Percentiles rank a stretch among this genome's conserved stretches.
Evolutionary conservation across 2,329 filamentous ascomycete species (phyloP).

Genomic region (Arachnopeziza araneosa): DNA sequence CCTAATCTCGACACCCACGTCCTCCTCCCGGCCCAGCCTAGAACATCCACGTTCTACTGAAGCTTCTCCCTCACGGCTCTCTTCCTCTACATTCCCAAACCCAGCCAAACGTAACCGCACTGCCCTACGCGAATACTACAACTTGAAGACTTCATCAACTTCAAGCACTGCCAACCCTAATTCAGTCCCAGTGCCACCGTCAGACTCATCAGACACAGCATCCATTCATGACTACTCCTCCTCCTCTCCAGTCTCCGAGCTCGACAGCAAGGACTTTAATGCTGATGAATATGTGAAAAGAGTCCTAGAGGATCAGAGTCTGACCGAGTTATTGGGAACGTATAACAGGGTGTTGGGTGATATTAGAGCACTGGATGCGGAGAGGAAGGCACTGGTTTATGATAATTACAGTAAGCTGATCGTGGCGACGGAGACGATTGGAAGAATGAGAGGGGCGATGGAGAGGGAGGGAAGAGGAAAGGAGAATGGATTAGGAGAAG

Average conservation of each 20-base stretch:
- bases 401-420: conserved; percentile 98
- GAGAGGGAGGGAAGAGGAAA: conserved; percentile 68
- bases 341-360: conserved; percentile 72
- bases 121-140: conserved; percentile 92
- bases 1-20: conserved; percentile 60
- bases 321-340: conserved; percentile 63
- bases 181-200: neutral
- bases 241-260: conserved; percentile 51
- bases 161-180: conserved; percentile 4
- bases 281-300: conserved; percentile 61
- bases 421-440: conserved; percentile 91
- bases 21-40: conserved; percentile 69
- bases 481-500: conserved; percentile 79
- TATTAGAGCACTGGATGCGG: conserved; percentile 84
- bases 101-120: conserved; percentile 56
- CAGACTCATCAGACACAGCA: conserved; percentile 17
- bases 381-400: conserved; percentile 95
- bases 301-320: conserved; percentile 54
- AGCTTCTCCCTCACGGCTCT: conserved; percentile 44
- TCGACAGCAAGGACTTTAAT: conserved; percentile 70
- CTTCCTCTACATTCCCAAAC: conserved; percentile 21
- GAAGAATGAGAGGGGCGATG: conserved; percentile 80
- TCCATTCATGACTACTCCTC: conserved; percentile 19
- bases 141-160: conserved; percentile 50
- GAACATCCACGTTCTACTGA: conserved; percentile 67